Percentiles rank a stretch among this genome's conserved stretches.
phyloP scores from a whole-genome alignment of 2,329 filamentous ascomycete genomes.

The Aspergillus quadrilineatus region DNA sequence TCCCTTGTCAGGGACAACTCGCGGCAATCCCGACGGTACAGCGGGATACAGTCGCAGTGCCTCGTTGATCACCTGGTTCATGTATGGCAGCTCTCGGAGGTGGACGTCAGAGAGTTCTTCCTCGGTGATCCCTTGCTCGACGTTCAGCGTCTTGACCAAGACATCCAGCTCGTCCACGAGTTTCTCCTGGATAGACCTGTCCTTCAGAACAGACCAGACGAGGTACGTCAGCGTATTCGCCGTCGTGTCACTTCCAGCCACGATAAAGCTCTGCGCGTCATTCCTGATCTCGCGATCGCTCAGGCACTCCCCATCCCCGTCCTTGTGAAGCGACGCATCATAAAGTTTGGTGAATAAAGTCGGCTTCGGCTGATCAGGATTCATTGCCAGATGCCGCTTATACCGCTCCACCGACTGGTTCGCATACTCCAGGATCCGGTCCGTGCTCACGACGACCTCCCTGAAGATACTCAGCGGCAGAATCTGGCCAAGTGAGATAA shows the following conservation, averaged over 20 bases:
- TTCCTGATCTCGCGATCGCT: conserved; percentile 37
- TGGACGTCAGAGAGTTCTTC: conserved; percentile 30
- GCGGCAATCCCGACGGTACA: conserved; percentile 56
- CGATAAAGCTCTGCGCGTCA: conserved; percentile 48
- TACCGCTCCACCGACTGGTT: conserved; percentile 27
- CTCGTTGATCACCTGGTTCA: conserved; percentile 61
- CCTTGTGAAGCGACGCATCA: conserved; percentile 6
- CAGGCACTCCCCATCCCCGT: conserved; percentile 23
- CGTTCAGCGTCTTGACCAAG: not conserved
- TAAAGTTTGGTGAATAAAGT: conserved; percentile 32
- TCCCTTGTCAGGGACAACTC: conserved; percentile 49
- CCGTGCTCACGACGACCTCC: conserved; percentile 16
- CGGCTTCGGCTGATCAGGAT: conserved; percentile 20
- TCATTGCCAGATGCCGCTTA: conserved; percentile 17
- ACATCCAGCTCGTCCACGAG: conserved; percentile 22
- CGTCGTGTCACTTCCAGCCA: conserved; percentile 56
- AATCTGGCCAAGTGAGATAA: conserved; percentile 20
- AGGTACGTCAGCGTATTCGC: conserved; percentile 51
- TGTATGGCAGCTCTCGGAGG: conserved; percentile 53
- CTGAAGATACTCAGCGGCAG: conserved; percentile 28
- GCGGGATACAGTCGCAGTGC: conserved; percentile 58
- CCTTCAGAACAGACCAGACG: conserved; percentile 23
- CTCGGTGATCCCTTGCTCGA: not conserved
- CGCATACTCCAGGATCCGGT: conserved; percentile 26
- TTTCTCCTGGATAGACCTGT: conserved; percentile 16